Evolutionary conservation across 2,329 filamentous ascomycete genomes (phyloP), one percentile per base, ranked within the genome.

Genomic region (Fusarium metavorans): DNA sequence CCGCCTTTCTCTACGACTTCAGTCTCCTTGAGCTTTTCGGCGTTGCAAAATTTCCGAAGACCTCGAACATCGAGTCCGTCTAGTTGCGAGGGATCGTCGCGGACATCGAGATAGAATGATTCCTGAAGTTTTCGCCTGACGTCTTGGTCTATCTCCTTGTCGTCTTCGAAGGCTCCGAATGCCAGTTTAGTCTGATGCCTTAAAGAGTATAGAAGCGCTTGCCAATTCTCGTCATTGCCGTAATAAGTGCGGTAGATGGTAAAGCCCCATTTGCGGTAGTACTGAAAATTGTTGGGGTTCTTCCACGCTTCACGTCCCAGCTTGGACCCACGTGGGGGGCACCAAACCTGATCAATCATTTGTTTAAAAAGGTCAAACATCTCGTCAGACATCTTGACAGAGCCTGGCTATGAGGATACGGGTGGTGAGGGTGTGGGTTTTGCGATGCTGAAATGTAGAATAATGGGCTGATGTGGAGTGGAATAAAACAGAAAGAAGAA

Each of bases 211-310:
- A 69, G 41, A 3, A 73, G 66, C 6, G 11, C 57, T 3, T 65
- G 13, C 69, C 71, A 72, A 34, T 58, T 5, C 30, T 66, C 13
- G 2, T 73, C 48, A 2, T 60, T 41, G 54, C 60, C 23, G 18
- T 74, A 72, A 37, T 70, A 52, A 2, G 63, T 70, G 41, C 71
- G 66, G 30, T 73, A 72, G n/a, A 73, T 70, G 4, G 66, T 58
- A 20, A 67, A 72, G 6, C 69, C 71, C 63, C 71, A 73, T 1
- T 32, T 41, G 16, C 54, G n/a, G 50, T 64, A 70, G 4, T 61
- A 39, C 11, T 67, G 30, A 14, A 66, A 62, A 32, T 67, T 73
- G 0, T 67, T 9, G 6, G 63, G 56, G 27, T 60, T 54, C 9
- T 32, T 65, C 56, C 37, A 50, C 25, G 43, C 59, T 20, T 20